Conservation (phyloP, 1,284 basidiomycete species). For the Crucibulum cyathiforme region DNA sequence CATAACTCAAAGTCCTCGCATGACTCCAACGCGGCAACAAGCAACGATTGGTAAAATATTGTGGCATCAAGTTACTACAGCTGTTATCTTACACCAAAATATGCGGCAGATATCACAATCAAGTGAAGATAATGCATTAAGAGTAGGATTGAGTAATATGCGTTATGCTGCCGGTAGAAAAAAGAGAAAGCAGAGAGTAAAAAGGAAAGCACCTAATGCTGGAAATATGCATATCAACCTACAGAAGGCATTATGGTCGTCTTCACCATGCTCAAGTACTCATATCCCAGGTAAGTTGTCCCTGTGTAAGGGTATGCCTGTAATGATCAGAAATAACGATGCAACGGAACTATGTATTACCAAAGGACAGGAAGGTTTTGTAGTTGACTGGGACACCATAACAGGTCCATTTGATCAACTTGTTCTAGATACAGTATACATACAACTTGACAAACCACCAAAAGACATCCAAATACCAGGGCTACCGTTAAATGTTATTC, state of each 20-base stretch:
- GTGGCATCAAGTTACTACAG: conserved; percentile 8
- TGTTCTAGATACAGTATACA: conserved; percentile 13
- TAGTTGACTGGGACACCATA: not conserved
- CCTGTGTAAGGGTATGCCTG: conserved; percentile 6
- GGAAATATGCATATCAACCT: too few relatives aligned
- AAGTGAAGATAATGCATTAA: conserved; percentile 5
- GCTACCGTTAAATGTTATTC: conserved; percentile 14
- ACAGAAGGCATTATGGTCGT: too few relatives aligned
- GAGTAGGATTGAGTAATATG: conserved; percentile 19
- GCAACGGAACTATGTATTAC: not conserved
- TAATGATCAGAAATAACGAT: conserved; percentile 8
- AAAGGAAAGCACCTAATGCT: too few relatives aligned
- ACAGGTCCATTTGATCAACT: not conserved
- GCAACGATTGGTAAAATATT: conserved; percentile 10
- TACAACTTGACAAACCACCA: conserved; percentile 14
- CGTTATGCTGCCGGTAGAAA: too few relatives aligned
- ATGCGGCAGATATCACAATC: not conserved
- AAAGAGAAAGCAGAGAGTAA: too few relatives aligned
- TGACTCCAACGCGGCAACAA: conserved; percentile 2
- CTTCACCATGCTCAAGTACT: not conserved
- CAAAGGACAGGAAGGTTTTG: not conserved
- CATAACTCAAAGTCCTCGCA: not conserved
- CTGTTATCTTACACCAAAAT: too few relatives aligned
- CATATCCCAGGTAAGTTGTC: not conserved
- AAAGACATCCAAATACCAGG: conserved; percentile 5